Evolutionary conservation across 495 filamentous ascomycete genomes (phyloP).

Genomic region (Neurospora sp.): DNA sequence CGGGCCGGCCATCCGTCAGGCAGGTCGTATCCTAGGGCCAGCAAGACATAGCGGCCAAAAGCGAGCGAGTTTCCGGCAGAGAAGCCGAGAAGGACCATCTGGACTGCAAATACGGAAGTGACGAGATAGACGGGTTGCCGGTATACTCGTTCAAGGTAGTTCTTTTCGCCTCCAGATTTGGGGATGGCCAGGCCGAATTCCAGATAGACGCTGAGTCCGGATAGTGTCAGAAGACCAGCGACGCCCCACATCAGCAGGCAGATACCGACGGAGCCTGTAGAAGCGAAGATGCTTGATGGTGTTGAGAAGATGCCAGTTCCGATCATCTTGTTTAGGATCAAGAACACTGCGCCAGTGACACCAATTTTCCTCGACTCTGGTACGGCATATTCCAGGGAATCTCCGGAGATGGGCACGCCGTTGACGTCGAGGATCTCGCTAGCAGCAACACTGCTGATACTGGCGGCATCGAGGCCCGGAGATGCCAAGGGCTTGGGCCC

Average conservation of each 20-base stretch:
- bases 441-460: slow-evolving; percentile 6
- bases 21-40: slow-evolving; percentile 43
- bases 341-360: slow-evolving; percentile 40
- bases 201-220: slow-evolving; percentile 20
- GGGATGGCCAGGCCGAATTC: slow-evolving; percentile 45
- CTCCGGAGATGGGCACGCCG: neutral
- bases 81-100: slow-evolving; percentile 45
- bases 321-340: slow-evolving; percentile 52
- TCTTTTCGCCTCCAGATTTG: slow-evolving; percentile 43
- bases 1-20: slow-evolving; percentile 50
- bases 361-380: slow-evolving; percentile 40
- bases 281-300: slow-evolving; percentile 33
- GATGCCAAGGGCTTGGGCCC: neutral
- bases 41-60: slow-evolving; percentile 58
- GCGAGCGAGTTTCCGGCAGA: slow-evolving; percentile 54
- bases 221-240: slow-evolving; percentile 11
- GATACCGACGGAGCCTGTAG: slow-evolving; percentile 32
- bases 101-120: slow-evolving; percentile 48
- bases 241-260: slow-evolving; percentile 31
- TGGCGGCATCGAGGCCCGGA: too few relatives aligned
- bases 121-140: slow-evolving; percentile 50
- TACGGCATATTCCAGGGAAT: slow-evolving; percentile 11
- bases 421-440: slow-evolving; percentile 6
- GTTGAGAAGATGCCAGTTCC: slow-evolving; percentile 43
- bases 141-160: slow-evolving; percentile 57